phyloP scores from a whole-genome alignment of 2,329 filamentous ascomycete species.

The Neopestalotiopsis sp. region DNA sequence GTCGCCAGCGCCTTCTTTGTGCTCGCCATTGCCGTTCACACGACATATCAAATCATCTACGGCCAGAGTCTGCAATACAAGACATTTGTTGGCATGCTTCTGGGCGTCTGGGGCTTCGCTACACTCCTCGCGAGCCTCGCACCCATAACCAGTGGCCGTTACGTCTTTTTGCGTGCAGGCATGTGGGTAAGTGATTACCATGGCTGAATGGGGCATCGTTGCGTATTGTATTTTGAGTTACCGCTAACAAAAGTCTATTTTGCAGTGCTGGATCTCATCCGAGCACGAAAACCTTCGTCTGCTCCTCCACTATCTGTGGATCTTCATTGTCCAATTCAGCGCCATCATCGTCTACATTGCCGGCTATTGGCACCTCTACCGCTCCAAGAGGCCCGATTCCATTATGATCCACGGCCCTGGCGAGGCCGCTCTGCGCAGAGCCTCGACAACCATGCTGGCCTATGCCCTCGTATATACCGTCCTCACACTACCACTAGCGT shows the following conservation, averaged over 20 bases:
- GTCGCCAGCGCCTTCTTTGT: slow-evolving; percentile 58
- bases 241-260: not conserved
- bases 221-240: not conserved
- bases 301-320: slow-evolving; percentile 59
- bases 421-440: slow-evolving; percentile 32
- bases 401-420: slow-evolving; percentile 25
- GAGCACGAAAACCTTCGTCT: slow-evolving; percentile 51
- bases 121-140: slow-evolving; percentile 50
- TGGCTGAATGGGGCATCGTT: not conserved
- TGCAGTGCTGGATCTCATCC: slow-evolving; percentile 57
- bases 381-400: slow-evolving; percentile 21
- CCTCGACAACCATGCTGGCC: slow-evolving; percentile 54
- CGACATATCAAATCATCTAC: slow-evolving; percentile 54
- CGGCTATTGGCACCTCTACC: slow-evolving; percentile 36
- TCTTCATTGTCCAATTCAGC: slow-evolving; percentile 57
- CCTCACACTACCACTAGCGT: slow-evolving; percentile 54
- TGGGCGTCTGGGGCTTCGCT: slow-evolving; percentile 47
- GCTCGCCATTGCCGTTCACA: slow-evolving; percentile 58
- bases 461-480: slow-evolving; percentile 57
- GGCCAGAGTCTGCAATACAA: slow-evolving; percentile 44
- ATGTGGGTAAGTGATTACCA: slow-evolving; percentile 41
- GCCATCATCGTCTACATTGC: slow-evolving; percentile 54
- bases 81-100: slow-evolving; percentile 43
- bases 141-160: slow-evolving; percentile 44
- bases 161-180: slow-evolving; percentile 55